Evolutionary conservation across 495 filamentous ascomycete genomes (phyloP).

Genomic region (Tirmania nivea): DNA sequence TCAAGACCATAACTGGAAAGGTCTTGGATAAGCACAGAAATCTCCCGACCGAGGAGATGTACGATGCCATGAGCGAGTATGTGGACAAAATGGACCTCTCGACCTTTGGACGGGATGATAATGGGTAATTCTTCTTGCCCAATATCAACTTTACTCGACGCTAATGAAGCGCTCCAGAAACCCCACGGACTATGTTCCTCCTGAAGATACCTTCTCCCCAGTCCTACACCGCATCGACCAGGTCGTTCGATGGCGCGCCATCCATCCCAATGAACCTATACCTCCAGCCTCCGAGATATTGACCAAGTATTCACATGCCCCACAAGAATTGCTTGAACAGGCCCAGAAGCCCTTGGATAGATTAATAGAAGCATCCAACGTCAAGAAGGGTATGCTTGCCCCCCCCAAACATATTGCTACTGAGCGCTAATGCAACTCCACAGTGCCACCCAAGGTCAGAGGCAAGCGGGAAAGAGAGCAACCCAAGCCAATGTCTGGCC

Average conservation of each 20-base stretch:
- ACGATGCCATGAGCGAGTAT: slow-evolving; percentile 65
- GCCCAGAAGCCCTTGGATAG: slow-evolving; percentile 32
- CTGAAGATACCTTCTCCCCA: slow-evolving; percentile 82
- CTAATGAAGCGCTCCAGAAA: slow-evolving; percentile 31
- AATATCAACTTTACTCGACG: background rate
- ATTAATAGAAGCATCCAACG: slow-evolving; percentile 46
- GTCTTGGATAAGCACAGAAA: slow-evolving; percentile 64
- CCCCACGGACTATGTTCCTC: slow-evolving; percentile 44
- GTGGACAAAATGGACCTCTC: slow-evolving; percentile 88
- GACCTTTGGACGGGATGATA: slow-evolving; percentile 37
- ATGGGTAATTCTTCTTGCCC: slow-evolving; percentile 34
- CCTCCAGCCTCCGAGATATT: slow-evolving; percentile 45
- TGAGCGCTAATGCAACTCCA: slow-evolving; percentile 1
- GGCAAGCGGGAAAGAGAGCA: slow-evolving; percentile 46
- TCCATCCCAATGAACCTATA: slow-evolving; percentile 46
- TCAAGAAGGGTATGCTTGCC: slow-evolving; percentile 63
- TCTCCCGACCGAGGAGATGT: slow-evolving; percentile 53
- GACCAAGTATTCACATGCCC: slow-evolving; percentile 51
- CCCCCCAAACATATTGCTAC: background rate
- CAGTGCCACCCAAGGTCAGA: slow-evolving; percentile 48
- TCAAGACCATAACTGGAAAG: slow-evolving; percentile 79
- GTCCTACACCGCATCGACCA: slow-evolving; percentile 73
- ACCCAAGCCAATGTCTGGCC: slow-evolving; percentile 71
- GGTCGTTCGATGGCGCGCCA: slow-evolving; percentile 59
- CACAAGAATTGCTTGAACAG: slow-evolving; percentile 38